Evolutionary conservation across 768 basidiomycete genomes (phyloP).

Genomic region (Chalciporus chontae): DNA sequence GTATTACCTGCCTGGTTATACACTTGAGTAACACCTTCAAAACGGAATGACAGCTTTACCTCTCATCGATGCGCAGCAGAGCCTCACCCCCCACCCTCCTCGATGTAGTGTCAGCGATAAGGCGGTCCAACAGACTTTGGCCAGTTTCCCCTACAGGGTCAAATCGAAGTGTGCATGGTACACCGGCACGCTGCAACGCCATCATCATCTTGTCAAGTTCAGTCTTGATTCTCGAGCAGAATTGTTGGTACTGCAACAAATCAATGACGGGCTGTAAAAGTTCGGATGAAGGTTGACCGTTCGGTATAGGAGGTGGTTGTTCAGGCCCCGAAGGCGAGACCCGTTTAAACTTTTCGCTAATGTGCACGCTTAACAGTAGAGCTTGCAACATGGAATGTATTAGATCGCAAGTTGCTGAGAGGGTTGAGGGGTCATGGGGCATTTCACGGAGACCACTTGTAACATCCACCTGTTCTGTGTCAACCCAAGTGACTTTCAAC

Average conservation of each 20-base stretch:
- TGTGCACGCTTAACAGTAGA: slow-evolving; percentile 62
- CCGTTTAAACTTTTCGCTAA: slow-evolving; percentile 41
- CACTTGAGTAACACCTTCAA: background rate
- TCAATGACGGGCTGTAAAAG: slow-evolving; percentile 76
- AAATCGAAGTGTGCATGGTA: slow-evolving; percentile 55
- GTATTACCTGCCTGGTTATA: slow-evolving; percentile 59
- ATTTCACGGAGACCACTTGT: slow-evolving; percentile 14
- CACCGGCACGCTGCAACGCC: slow-evolving; percentile 51
- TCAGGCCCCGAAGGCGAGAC: slow-evolving; percentile 27
- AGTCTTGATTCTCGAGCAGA: slow-evolving; percentile 57
- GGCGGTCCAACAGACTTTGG: slow-evolving; percentile 45
- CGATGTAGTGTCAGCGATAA: slow-evolving; percentile 39
- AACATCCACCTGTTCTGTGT: slow-evolving; percentile 33
- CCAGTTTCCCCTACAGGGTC: slow-evolving; percentile 68
- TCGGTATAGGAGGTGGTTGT: slow-evolving; percentile 21
- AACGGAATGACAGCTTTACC: slow-evolving; percentile 35
- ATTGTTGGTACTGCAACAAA: slow-evolving; percentile 73
- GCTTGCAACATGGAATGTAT: slow-evolving; percentile 63
- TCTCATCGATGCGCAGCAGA: slow-evolving; percentile 63
- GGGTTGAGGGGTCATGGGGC: slow-evolving; percentile 11
- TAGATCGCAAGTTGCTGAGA: slow-evolving; percentile 53
- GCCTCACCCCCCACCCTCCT: slow-evolving; percentile 67
- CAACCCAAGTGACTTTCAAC: background rate
- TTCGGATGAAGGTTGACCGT: slow-evolving; percentile 33
- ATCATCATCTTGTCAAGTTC: slow-evolving; percentile 52